phyloP scores from a whole-genome alignment of 345 rosid species.

The Eutrema heterophyllum region DNA sequence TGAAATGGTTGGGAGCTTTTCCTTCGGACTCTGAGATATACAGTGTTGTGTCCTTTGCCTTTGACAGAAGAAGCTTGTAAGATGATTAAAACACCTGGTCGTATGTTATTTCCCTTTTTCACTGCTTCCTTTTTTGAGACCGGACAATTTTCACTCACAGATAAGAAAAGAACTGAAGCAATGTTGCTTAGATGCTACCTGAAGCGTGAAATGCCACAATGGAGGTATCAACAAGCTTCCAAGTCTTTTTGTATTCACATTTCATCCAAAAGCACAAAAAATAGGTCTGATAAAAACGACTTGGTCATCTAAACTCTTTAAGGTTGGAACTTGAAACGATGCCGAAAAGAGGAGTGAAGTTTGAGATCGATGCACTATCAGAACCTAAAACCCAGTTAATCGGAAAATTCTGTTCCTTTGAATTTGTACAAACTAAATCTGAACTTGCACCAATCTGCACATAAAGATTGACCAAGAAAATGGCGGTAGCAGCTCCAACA shows the following conservation, averaged over 20 bases:
- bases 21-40: conserved; percentile 73
- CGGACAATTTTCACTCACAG: conserved; percentile 33
- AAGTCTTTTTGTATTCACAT: not conserved
- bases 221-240: conserved; percentile 57
- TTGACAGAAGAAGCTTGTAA: conserved; percentile 54
- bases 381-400: not conserved
- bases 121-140: not conserved
- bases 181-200: conserved; percentile 76
- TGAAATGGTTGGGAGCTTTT: conserved; percentile 84
- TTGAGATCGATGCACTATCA: conserved; percentile 88
- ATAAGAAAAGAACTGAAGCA: conserved; percentile 65
- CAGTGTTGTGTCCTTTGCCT: conserved; percentile 59
- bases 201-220: conserved; percentile 63
- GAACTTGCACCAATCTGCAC: not conserved
- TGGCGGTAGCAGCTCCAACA: not conserved
- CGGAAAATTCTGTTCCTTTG: not conserved
- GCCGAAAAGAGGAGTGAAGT: conserved; percentile 80
- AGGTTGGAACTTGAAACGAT: conserved; percentile 72
- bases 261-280: not conserved
- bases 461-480: not conserved
- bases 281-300: not conserved
- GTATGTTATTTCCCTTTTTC: not conserved
- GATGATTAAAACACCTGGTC: not conserved
- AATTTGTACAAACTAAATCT: not conserved
- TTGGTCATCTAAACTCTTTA: conserved; percentile 30